Percentiles rank a stretch among this genome's conserved stretches.
Conservation (phyloP, 148 eudicot genomes). For the Suaeda aralocaspica region DNA sequence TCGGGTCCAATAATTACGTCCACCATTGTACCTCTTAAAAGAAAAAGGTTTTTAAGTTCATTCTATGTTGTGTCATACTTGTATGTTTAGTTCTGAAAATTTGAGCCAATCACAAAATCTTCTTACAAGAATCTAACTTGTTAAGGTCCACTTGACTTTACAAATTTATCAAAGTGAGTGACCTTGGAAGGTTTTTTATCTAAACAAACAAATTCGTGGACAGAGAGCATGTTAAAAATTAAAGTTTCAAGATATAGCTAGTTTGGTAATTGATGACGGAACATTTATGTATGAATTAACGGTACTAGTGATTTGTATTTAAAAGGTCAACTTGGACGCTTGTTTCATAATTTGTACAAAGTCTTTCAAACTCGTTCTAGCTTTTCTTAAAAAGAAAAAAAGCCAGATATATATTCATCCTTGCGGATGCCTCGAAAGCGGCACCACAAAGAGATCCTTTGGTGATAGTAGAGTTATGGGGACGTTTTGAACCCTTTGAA, state of each 20-base stretch:
- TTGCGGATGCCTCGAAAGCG: constrained; percentile 34
- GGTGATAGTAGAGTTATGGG: constrained; percentile 61
- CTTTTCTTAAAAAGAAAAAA: neutral
- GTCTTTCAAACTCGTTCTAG: neutral
- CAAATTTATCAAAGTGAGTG: constrained; percentile 2
- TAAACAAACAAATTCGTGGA: neutral
- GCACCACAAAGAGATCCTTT: constrained; percentile 53
- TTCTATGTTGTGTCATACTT: neutral
- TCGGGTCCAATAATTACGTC: too few species aligned
- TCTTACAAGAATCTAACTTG: neutral
- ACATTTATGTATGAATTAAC: neutral
- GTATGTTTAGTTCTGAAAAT: constrained; percentile 4
- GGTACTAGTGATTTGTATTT: neutral
- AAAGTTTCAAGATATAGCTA: neutral
- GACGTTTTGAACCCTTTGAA: constrained; percentile 74
- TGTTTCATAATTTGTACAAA: neutral
- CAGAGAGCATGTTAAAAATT: neutral
- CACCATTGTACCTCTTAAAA: too few species aligned
- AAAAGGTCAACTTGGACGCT: neutral
- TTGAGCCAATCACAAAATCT: neutral
- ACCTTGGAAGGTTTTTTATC: neutral
- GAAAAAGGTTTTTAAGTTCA: too few species aligned
- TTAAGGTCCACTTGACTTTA: constrained; percentile 4
- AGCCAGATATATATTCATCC: neutral
- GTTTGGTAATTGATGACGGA: constrained; percentile 10